Evolutionary conservation across 345 rosid species (phyloP), one percentile per base, ranked within the genome.

Genomic region (Carallia brachiata): DNA sequence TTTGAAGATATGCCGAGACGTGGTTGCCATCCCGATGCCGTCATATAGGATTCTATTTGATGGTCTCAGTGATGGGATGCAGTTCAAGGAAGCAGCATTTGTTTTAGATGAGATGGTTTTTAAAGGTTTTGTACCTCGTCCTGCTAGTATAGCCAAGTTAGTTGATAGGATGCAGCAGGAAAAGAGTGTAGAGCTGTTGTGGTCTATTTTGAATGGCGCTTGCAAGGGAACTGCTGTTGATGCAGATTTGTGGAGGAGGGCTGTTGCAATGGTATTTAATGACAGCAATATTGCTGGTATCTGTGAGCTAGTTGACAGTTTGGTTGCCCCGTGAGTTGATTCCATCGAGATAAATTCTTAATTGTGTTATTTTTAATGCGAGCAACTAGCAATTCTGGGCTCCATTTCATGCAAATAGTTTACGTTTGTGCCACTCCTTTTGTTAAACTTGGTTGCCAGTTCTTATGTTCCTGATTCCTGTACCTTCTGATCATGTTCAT

Each of bases 61-160:
- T 28, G 93, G 88, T 47, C 87, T 94, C 61, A 78, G 87, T 5
- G 72, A 78, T 30, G 79, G 69, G 64, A 70, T 74, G 78, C 83
- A 77, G 70, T 75, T 79, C 8, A 69, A 84, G 77, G 94, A 87
- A 71, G 97, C 95, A 6, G 71, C 81, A 2, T 73, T 75, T 52
- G 32, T 88, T 73, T 81, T 94, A 80, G 93, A 91, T 59, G 98
- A 89, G 82, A 91, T 94, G 97, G 56, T 86, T 56, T 88, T 88
- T 70, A 91, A 91, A 81, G 95, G 90, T 5, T 88, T 81, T 73
- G 62, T 61, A 34, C 97, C 97, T 71, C 86, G 65, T 69, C 53
- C 65, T 31, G 77, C 73, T 52, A 79, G 80, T 50, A 44, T 83
- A 61, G 34, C 44, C 52, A 73, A 69, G 39, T 84, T 79, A 71